Evolutionary conservation across 768 basidiomycete species (phyloP).

Genomic region (Suillus subluteus): DNA sequence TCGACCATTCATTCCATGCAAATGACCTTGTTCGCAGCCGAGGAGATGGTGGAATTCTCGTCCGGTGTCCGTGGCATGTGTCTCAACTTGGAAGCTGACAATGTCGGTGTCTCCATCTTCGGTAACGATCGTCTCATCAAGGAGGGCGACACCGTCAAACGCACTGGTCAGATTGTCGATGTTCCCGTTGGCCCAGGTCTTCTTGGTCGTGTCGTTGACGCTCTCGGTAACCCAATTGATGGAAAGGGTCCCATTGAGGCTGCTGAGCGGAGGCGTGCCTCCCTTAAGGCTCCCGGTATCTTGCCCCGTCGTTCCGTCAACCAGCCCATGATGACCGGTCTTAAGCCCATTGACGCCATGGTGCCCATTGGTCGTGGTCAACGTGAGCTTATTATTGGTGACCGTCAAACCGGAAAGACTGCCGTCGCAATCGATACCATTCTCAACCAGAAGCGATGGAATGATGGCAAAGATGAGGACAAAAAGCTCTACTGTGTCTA

Average conservation of each 20-base stretch:
- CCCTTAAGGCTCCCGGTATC: conserved; percentile 99
- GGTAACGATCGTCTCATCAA: conserved; percentile 98
- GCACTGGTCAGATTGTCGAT: conserved; percentile 99
- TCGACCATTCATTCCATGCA: background rate
- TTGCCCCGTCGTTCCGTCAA: conserved; percentile 99
- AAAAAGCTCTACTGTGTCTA: conserved; percentile 99
- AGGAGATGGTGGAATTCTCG: conserved; percentile 99
- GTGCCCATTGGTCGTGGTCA: conserved; percentile 99
- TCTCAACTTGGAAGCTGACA: conserved; percentile 99
- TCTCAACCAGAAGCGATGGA: conserved; percentile 99
- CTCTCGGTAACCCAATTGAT: conserved; percentile 99
- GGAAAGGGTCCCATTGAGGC: conserved; percentile 98
- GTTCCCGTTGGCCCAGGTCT: conserved; percentile 97
- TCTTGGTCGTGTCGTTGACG: conserved; percentile 98
- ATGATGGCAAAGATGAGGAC: conserved; percentile 93
- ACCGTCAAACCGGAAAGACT: conserved; percentile 99
- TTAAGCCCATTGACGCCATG: conserved; percentile 99
- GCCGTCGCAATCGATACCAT: conserved; percentile 99
- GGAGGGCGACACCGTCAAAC: conserved; percentile 99
- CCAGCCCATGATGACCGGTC: conserved; percentile 99
- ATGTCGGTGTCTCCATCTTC: conserved; percentile 99
- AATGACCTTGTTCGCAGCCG: conserved; percentile 54
- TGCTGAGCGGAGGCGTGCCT: conserved; percentile 93
- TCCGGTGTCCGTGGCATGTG: conserved; percentile 99
- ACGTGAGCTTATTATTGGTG: conserved; percentile 99